phyloP scores from a whole-genome alignment of 2,329 filamentous ascomycete species.

The Claviceps pazoutovae region DNA sequence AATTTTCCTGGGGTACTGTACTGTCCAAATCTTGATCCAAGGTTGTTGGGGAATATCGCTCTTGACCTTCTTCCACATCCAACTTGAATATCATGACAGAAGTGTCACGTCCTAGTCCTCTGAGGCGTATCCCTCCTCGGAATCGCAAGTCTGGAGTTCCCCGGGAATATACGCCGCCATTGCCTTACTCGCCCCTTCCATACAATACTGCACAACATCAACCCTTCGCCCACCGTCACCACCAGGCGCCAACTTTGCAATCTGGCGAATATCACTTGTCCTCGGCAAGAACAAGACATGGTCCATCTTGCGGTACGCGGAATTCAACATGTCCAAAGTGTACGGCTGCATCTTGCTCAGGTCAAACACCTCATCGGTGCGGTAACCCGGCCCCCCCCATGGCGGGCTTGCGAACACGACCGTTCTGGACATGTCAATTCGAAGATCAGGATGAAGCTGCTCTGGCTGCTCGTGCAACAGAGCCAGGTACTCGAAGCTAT shows the following conservation, averaged over 20 bases:
- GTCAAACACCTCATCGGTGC: slow-evolving; percentile 59
- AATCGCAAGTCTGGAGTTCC: neutral
- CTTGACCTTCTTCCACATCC: neutral
- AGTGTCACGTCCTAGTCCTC: neutral
- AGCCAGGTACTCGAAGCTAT: slow-evolving; percentile 67
- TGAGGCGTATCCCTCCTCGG: neutral
- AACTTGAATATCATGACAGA: neutral
- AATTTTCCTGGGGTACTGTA: too few relatives aligned
- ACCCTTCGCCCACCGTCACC: slow-evolving; percentile 35
- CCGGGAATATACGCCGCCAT: slow-evolving; percentile 48
- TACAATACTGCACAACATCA: slow-evolving; percentile 79
- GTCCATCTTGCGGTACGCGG: slow-evolving; percentile 43
- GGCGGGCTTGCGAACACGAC: slow-evolving; percentile 45
- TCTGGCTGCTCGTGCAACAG: slow-evolving; percentile 23
- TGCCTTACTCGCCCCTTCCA: slow-evolving; percentile 78
- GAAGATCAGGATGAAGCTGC: slow-evolving; percentile 24
- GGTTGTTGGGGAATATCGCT: too few relatives aligned
- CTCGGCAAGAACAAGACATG: slow-evolving; percentile 73
- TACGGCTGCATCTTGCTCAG: slow-evolving; percentile 83
- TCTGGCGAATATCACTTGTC: slow-evolving; percentile 67
- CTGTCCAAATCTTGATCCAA: too few relatives aligned
- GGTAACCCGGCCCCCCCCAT: slow-evolving; percentile 45
- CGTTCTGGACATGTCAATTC: slow-evolving; percentile 26
- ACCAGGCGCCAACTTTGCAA: slow-evolving; percentile 42
- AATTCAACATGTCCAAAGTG: slow-evolving; percentile 47